These are phyloP conservation scores for Nyssa sinensis DNA, from an alignment of 148 eudicot species.

Conservation along the genomic window DNA sequence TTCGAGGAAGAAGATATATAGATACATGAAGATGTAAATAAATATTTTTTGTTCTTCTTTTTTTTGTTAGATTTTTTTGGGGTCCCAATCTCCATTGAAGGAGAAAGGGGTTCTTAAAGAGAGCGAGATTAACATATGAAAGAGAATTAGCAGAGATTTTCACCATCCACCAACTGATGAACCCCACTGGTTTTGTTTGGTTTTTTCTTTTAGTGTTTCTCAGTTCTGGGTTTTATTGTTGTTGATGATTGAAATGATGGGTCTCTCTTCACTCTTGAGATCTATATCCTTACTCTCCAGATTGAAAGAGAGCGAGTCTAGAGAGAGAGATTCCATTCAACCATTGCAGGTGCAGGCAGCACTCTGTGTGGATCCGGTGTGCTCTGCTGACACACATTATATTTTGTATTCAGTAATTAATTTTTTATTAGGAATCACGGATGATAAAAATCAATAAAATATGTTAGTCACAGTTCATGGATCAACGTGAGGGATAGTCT, in stretches of 20 bases:
- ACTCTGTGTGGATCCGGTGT: constrained; percentile 26
- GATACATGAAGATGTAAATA: constrained; percentile 20
- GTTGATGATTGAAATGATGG: constrained; percentile 5
- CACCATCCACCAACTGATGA: background rate
- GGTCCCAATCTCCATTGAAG: constrained; percentile 4
- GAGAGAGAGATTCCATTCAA: constrained; percentile 29
- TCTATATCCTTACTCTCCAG: background rate
- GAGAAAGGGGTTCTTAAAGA: background rate
- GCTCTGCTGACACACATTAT: constrained; percentile 23
- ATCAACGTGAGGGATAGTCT: constrained; percentile 28
- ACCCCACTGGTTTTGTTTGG: background rate
- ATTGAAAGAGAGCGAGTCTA: background rate
- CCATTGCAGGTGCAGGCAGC: constrained; percentile 22
- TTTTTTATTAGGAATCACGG: constrained; percentile 14
- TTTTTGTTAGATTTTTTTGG: background rate
- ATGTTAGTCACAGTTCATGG: constrained; percentile 13
- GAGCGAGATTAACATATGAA: too few species aligned
- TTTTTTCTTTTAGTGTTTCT: constrained; percentile 7
- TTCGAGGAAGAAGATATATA: constrained; percentile 42
- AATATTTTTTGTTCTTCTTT: background rate
- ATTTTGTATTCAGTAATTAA: background rate
- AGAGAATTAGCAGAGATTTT: background rate
- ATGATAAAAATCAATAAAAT: constrained; percentile 20
- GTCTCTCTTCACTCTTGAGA: background rate
- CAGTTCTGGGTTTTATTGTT: background rate